Percentiles rank a stretch among this genome's conserved stretches.
phyloP scores from a whole-genome alignment of 169 alveolate genomes.

The Plasmodium cynomolgi region DNA sequence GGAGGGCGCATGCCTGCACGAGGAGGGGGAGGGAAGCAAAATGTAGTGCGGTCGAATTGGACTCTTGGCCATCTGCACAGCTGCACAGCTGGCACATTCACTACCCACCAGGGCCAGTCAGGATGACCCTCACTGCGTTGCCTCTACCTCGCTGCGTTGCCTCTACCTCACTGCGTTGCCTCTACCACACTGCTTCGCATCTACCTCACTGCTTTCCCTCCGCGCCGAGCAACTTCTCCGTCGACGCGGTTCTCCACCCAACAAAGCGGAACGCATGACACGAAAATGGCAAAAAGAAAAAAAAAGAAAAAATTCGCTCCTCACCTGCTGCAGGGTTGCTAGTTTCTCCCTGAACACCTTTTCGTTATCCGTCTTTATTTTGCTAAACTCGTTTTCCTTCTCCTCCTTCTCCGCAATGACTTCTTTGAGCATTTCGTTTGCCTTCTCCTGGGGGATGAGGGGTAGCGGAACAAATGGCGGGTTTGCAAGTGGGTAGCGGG shows the following conservation, averaged over 20 bases:
- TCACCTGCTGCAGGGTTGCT: conserved; percentile 48
- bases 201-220: neutral
- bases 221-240: neutral
- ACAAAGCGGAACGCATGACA: neutral
- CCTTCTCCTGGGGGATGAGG: conserved; percentile 11
- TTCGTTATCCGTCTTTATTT: conserved; percentile 66
- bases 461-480: neutral
- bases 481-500: neutral
- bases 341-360: conserved; percentile 47
- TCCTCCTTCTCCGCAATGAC: conserved; percentile 49
- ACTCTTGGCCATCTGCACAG: neutral
- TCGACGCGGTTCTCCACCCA: neutral
- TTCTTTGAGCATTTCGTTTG: conserved; percentile 45
- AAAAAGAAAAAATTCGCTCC: neutral
- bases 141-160: neutral
- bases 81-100: neutral
- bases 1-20: conserved; percentile 29
- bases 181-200: neutral
- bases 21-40: neutral
- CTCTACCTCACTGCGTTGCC: neutral
- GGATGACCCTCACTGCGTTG: neutral
- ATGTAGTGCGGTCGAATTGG: neutral
- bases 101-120: neutral
- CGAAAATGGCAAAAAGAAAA: neutral
- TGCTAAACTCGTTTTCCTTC: conserved; percentile 39